Evolutionary conservation across 2,329 filamentous ascomycete genomes (phyloP), one percentile per base, ranked within the genome.

Genomic region (Neoascochyta sp.): DNA sequence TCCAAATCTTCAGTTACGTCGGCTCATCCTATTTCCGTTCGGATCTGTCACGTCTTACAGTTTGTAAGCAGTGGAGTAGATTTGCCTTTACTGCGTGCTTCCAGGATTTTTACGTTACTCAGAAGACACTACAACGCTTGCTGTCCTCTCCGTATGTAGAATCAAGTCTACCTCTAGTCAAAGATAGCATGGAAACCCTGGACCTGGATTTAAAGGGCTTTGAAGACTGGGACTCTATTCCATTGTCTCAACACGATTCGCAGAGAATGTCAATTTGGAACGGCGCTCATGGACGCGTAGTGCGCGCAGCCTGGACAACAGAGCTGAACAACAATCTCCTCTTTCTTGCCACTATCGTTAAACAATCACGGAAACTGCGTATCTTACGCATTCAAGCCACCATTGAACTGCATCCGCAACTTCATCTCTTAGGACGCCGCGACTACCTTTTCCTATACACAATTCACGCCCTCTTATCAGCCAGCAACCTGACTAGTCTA

Each of bases 31-130:
- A 50, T 37, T 46, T 45, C 35, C 41, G 43, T 33, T 40, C 28
- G 18, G 34, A 50, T 38, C 25, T 50, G 23, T 36, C 36, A 43
- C 39, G 39, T 34, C 39, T 50, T 24, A 39, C 36, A 33, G 38
- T 50, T 34, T 45, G 39, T 35, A 50, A 43, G 37, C 31, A 45
- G 41, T 50, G 44, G 44, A 32, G 23, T 34, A 29, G 31, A 41
- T 41, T 39, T 39, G 44, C 46, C 27, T 20, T 24, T 36, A 41
- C 36, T 16, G 38, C 41, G 24, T 50, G 39, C 38, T 47, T 45
- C 38, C 19, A 14, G 37, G 36, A 45, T 20, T 34, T 46, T 29
- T 28, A 44, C 28, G 21, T 47, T 35, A 35, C 37, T 36, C 42
- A 37, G 26, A 39, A 43, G 25, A 41, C 23, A 37, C 27, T 47